Evolutionary conservation across 1,284 basidiomycete species (phyloP), one percentile per base, ranked within the genome.

Genomic region (Boletellus sp.): DNA sequence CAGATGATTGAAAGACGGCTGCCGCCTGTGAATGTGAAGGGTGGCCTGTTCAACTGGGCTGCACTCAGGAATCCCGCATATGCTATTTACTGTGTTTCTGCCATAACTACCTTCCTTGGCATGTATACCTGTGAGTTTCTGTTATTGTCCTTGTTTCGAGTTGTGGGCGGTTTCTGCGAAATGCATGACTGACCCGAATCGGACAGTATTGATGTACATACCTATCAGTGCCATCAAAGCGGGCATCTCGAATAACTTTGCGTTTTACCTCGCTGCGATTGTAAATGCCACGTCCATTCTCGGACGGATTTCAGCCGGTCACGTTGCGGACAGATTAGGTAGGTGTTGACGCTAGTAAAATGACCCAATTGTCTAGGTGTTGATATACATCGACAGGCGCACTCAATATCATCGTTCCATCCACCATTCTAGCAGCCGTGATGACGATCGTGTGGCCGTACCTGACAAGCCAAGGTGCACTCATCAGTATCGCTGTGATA

Each of bases 71-170:
- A 68, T 30, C 59, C 63, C 3, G 66, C 74, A 6, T 80, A 71
- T 59, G 52, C 67, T 2, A 19, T 73, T 7, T 81, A 74, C 56
- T 68, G 68, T 44, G 8, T 71, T 4, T 72, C 80, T 0, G 72
- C 72, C 2, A 66, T 78, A 41, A 59, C 78, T 8, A 66, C 71
- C 1, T 85, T 81, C 65, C 69, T 86, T 8, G 85, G 85, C 11
- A 62, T 85, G 18, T 86, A 82, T 60, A 85, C 82, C 3, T 74
- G 81, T 80, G 51, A 8, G 71, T 58, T 47, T 26, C 0, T 2
- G 15, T 28, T 51, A 5, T 12, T 24, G 1, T 10, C 3, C 11
- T 24, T 12, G 30, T 32, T 32, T 30, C 28, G 28, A 5, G 28
- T 28, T 13, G 11, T 32, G 12, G 30, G 3, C 11, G 5, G n/a